A percentile compares a stretch with the other conserved stretches of the same genome.
Evolutionary conservation across 2,329 filamentous ascomycete species (phyloP).

Genomic region (Botrytis medusae): DNA sequence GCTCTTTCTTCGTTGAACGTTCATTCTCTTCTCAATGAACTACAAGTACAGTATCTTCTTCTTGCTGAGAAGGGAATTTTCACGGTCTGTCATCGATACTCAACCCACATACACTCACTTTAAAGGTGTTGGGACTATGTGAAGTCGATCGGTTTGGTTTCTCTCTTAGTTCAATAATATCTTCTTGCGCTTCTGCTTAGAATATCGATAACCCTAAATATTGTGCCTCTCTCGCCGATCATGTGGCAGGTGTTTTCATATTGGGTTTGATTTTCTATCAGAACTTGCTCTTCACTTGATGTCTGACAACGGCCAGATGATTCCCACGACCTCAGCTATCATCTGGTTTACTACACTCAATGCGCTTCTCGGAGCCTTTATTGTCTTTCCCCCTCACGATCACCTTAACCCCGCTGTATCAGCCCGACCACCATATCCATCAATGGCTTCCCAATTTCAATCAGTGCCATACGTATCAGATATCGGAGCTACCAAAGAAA

Average conservation of each 20-base stretch:
- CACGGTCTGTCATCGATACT: not conserved
- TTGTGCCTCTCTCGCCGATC: not conserved
- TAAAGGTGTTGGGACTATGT: not conserved
- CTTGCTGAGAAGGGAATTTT: not conserved
- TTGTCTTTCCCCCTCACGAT: constrained; percentile 17
- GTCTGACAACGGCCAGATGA: constrained; percentile 39
- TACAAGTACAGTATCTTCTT: not conserved
- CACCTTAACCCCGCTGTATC: not conserved
- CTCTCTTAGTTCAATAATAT: not conserved
- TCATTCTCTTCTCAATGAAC: not conserved
- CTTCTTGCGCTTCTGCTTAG: not conserved
- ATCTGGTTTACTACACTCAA: constrained; percentile 19
- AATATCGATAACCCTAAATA: not conserved
- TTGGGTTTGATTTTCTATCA: constrained; percentile 35
- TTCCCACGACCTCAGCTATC: constrained; percentile 15
- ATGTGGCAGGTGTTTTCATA: constrained; percentile 43
- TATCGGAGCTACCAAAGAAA: constrained; percentile 53
- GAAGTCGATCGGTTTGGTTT: not conserved
- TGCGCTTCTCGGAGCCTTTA: not conserved
- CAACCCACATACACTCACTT: not conserved
- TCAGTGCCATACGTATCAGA: constrained; percentile 72
- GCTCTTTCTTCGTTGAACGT: not conserved
- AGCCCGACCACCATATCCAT: constrained; percentile 56
- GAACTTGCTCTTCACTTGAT: constrained; percentile 53
- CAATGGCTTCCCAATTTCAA: constrained; percentile 56